Percentiles rank a stretch among this genome's conserved stretches.
phyloP scores from a whole-genome alignment of 129 eudicot species.

The Saussurea involucrata region DNA sequence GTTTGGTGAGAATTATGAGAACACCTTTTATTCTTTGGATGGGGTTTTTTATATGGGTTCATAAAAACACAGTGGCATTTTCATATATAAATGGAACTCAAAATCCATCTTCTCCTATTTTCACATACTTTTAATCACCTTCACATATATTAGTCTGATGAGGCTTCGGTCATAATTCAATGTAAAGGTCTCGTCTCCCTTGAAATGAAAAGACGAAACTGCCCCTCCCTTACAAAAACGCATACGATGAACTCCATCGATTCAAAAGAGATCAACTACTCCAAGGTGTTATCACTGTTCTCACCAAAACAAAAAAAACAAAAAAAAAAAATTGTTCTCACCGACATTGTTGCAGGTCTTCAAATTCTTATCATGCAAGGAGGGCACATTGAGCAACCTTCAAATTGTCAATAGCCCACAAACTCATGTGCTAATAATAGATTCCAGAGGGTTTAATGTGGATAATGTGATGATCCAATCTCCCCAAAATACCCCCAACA shows the following conservation, averaged over 20 bases:
- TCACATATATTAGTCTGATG: too few species aligned
- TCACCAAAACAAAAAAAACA: too few species aligned
- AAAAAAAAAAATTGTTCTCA: too few species aligned
- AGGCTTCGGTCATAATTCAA: too few species aligned
- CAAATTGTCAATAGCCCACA: conserved; percentile 55
- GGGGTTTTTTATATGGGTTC: not conserved
- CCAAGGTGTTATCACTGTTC: not conserved
- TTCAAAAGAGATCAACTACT: not conserved
- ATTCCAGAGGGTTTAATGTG: conserved; percentile 33
- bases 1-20: not conserved
- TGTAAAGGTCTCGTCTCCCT: too few species aligned
- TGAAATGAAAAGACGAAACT: too few species aligned
- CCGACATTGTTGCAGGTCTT: conserved; percentile 30
- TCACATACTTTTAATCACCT: too few species aligned
- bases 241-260: too few species aligned
- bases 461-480: conserved; percentile 39
- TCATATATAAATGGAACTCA: too few species aligned
- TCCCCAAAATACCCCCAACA: conserved; percentile 65
- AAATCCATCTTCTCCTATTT: too few species aligned
- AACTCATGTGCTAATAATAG: conserved; percentile 39
- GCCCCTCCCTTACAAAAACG: too few species aligned
- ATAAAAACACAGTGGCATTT: not conserved
- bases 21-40: not conserved
- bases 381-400: conserved; percentile 40
- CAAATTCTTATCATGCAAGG: conserved; percentile 49